phyloP scores from a whole-genome alignment of 2,329 filamentous ascomycete species.

The Gremmenia infestans region DNA sequence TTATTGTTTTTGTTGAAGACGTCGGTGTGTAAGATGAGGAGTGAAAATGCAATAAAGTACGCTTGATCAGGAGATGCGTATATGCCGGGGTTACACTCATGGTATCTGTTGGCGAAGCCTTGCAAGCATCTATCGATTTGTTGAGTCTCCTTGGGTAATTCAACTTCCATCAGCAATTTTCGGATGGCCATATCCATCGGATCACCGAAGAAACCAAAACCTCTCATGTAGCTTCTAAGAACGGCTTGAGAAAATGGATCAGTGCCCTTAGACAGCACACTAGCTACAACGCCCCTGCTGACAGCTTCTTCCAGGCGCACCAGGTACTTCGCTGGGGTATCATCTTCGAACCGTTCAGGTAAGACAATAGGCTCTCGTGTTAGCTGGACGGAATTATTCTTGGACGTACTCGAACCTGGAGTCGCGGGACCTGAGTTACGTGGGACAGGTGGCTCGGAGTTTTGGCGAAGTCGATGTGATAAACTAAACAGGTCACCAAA shows the following conservation, averaged over 20 bases:
- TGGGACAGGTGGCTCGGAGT: slow-evolving; percentile 64
- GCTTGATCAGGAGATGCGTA: slow-evolving; percentile 88
- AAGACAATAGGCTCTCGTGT: slow-evolving; percentile 65
- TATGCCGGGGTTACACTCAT: slow-evolving; percentile 97
- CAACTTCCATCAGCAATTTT: slow-evolving; percentile 93
- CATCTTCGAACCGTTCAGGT: slow-evolving; percentile 77
- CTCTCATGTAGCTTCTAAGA: slow-evolving; percentile 89
- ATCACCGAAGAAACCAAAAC: slow-evolving; percentile 91
- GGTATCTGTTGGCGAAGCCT: slow-evolving; percentile 91
- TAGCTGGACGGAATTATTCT: slow-evolving; percentile 77
- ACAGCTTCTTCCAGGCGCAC: slow-evolving; percentile 76
- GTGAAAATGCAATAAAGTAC: slow-evolving; percentile 97
- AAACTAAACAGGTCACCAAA: slow-evolving; percentile 85
- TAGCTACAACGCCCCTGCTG: slow-evolving; percentile 77
- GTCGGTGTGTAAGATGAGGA: slow-evolving; percentile 93
- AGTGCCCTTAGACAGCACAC: slow-evolving; percentile 76
- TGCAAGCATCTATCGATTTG: slow-evolving; percentile 94
- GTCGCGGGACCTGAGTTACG: slow-evolving; percentile 67
- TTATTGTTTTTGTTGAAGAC: slow-evolving; percentile 99
- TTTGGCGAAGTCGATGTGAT: slow-evolving; percentile 70
- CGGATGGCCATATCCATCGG: slow-evolving; percentile 97
- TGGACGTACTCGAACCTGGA: slow-evolving; percentile 66
- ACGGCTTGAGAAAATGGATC: slow-evolving; percentile 81
- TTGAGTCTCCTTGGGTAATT: slow-evolving; percentile 94
- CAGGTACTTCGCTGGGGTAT: slow-evolving; percentile 86